Base-by-base conservation (phyloP, 139 green algal genomes). In the Micractinium conductrix region DNA sequence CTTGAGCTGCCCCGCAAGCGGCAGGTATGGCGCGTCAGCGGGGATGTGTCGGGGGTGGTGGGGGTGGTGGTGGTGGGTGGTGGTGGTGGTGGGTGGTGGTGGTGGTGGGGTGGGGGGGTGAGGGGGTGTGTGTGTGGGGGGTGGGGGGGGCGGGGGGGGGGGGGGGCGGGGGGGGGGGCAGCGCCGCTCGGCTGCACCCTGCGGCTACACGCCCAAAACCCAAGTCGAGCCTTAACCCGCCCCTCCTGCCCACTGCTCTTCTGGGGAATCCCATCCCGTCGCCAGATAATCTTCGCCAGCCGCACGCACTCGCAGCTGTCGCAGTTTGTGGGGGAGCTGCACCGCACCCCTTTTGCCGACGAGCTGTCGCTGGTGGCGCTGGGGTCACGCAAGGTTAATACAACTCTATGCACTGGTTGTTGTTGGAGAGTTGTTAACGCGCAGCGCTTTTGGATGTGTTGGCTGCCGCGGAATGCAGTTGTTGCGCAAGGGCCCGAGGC, bases 251-350 rank as follows among this genome's bases (percentile, higher is more conserved):
- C 40, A 6, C 14, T 37, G 33, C 50, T 19, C 50, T 58, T 58
- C 48, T 16, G 12, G 12, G 10, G 48, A 19, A 62, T 62, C 53
- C 53, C 53, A 2, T 22, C 17, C 38, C 65, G 1, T 6, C 28
- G 60, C 38, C 95, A 98, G 92, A 87, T 99, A 2, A 96, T 98
- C 83, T 98, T 98, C 88, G 96, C 92, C 86, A 97, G 91, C 90
- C 86, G 97, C 22, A 99, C 97, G 14, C 97, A 99, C 90, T 98
- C 94, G 30, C 97, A 99, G 93, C 94, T 99, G 38, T 93, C 91
- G 8, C n/a, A 99, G 83, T 92, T 92, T 89, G 91, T 96, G 63
- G 85, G 86, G 0, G 95, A 98, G 91, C 89, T 98, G 35, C 72
- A 87, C 28, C 88, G 93, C 43, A 98, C 94, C 1, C 74, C 74